A percentile compares a stretch with the other conserved stretches of the same genome.
Evolutionary conservation across 2,329 filamentous ascomycete genomes (phyloP).

Genomic region (Microsporum ferrugineum): DNA sequence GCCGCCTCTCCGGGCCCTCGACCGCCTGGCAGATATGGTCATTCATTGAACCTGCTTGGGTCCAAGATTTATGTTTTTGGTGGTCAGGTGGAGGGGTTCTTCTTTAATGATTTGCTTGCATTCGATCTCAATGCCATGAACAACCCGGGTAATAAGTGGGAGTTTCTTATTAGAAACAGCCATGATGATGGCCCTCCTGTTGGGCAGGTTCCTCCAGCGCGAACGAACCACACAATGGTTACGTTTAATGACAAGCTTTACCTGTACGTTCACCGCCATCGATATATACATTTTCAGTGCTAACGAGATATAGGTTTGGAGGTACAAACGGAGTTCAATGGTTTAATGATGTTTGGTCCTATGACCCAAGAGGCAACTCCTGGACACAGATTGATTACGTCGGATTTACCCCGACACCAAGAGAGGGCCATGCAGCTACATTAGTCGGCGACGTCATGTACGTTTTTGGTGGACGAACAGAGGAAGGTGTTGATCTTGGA

Average conservation of each 20-base stretch:
- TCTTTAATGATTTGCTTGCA: constrained; percentile 93
- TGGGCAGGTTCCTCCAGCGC: constrained; percentile 65
- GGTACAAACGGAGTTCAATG: constrained; percentile 91
- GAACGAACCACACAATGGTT: constrained; percentile 89
- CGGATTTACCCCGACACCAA: constrained; percentile 85
- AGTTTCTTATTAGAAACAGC: constrained; percentile 70
- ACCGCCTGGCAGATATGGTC: constrained; percentile 84
- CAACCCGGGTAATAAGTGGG: constrained; percentile 84
- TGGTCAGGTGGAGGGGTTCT: constrained; percentile 91
- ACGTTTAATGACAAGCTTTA: constrained; percentile 90
- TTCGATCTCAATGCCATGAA: constrained; percentile 95
- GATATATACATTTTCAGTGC: constrained; percentile 8
- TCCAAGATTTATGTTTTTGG: constrained; percentile 98
- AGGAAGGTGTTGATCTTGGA: constrained; percentile 83
- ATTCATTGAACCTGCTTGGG: constrained; percentile 89
- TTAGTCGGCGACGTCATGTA: constrained; percentile 98
- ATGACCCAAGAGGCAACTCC: constrained; percentile 67
- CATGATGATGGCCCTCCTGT: constrained; percentile 46
- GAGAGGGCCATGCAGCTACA: constrained; percentile 88
- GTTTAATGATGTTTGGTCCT: constrained; percentile 99
- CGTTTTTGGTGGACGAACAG: constrained; percentile 89
- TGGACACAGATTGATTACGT: constrained; percentile 93
- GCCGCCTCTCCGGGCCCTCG: constrained; percentile 76
- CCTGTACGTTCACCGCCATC: constrained; percentile 47
- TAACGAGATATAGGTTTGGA: constrained; percentile 58